phyloP scores from a whole-genome alignment of 2,329 filamentous ascomycete species.

The Xylaria sp. region DNA sequence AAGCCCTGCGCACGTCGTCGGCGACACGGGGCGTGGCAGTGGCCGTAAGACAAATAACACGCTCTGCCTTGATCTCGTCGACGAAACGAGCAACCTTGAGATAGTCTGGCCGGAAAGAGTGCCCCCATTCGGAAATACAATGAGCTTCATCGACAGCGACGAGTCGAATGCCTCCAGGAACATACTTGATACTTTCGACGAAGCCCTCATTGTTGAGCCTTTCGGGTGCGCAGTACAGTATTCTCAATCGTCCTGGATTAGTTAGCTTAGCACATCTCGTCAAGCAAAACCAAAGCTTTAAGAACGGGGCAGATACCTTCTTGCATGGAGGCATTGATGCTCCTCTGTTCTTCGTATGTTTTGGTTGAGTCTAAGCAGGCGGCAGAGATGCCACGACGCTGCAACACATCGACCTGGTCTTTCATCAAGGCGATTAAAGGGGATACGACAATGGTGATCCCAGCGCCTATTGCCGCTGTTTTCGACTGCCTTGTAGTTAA shows the following conservation, averaged over 20 bases:
- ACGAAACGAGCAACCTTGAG: constrained; percentile 58
- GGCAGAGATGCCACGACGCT: constrained; percentile 55
- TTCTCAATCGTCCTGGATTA: constrained; percentile 48
- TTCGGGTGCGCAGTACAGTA: constrained; percentile 65
- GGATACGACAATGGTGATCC: constrained; percentile 62
- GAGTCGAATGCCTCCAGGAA: constrained; percentile 61
- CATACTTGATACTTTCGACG: constrained; percentile 58
- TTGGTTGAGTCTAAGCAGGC: constrained; percentile 63
- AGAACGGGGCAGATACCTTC: constrained; percentile 41
- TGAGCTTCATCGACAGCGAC: constrained; percentile 64
- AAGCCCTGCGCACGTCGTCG: constrained; percentile 58
- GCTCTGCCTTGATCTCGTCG: constrained; percentile 60
- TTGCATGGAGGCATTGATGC: constrained; percentile 46
- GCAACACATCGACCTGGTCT: constrained; percentile 63
- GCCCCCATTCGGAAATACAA: constrained; percentile 59
- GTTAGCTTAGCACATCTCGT: not conserved
- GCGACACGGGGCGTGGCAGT: constrained; percentile 64
- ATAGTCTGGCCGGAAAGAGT: constrained; percentile 39
- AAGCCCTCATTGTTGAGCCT: constrained; percentile 66
- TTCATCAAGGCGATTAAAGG: constrained; percentile 65
- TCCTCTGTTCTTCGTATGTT: constrained; percentile 51
- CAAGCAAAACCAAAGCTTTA: too few species aligned
- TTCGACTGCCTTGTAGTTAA: constrained; percentile 11
- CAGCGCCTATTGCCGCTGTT: constrained; percentile 41
- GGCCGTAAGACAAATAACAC: constrained; percentile 64